phyloP scores from a whole-genome alignment of 108 stramenopile species.

The Craspedostauros australis region DNA sequence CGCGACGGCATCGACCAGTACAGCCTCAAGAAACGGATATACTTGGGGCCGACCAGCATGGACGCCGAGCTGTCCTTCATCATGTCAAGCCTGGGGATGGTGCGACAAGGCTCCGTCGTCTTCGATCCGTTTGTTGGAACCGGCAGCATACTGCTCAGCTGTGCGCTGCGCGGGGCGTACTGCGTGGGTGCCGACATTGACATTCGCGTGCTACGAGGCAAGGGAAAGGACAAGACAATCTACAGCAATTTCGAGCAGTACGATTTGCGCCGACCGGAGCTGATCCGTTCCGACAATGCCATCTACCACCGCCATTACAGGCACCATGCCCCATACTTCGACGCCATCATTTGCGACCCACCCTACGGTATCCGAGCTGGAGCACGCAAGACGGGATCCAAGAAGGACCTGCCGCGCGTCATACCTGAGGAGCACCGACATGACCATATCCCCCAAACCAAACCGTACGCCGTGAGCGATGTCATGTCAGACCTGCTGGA shows the following conservation, averaged over 20 bases:
- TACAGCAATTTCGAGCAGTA: conserved; percentile 86
- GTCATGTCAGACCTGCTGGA: conserved; percentile 90
- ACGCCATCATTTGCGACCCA: conserved; percentile 82
- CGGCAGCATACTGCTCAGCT: conserved; percentile 88
- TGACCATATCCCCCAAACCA: conserved; percentile 91
- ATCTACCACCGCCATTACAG: conserved; percentile 81
- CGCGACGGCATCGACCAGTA: conserved; percentile 67
- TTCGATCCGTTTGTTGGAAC: conserved; percentile 98
- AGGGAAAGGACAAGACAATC: conserved; percentile 56
- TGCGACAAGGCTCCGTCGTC: conserved; percentile 47
- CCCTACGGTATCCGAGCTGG: conserved; percentile 94
- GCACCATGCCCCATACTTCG: conserved; percentile 50
- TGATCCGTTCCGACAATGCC: conserved; percentile 87
- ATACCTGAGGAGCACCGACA: conserved; percentile 77
- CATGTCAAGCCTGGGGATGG: conserved; percentile 89
- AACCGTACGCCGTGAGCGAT: conserved; percentile 80
- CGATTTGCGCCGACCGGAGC: conserved; percentile 83
- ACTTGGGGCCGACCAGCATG: conserved; percentile 97
- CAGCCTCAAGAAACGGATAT: conserved; percentile 85
- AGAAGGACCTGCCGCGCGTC: conserved; percentile 36
- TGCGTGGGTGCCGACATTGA: conserved; percentile 95
- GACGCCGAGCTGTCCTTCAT: conserved; percentile 91
- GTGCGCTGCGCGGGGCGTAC: conserved; percentile 83
- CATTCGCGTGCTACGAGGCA: conserved; percentile 82
- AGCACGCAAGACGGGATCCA: conserved; percentile 75